Percentiles rank a stretch among this genome's conserved stretches.
phyloP scores from a whole-genome alignment of 2,329 filamentous ascomycete species.

The Penicillium sclerotigenum region DNA sequence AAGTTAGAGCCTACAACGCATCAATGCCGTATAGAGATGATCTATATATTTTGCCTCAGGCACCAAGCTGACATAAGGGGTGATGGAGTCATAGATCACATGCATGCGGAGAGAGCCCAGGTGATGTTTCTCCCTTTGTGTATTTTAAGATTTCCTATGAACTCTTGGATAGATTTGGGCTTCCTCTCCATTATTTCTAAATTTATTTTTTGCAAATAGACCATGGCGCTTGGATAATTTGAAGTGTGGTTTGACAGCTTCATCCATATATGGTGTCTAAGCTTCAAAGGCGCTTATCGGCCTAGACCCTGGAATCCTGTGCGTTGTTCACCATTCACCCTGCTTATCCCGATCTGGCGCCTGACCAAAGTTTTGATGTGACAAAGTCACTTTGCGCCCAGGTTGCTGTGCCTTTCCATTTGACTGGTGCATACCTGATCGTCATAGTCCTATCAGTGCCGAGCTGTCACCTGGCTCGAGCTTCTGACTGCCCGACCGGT shows the following conservation, averaged over 20 bases:
- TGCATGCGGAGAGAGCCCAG: constrained; percentile 1
- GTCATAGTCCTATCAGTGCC: constrained; percentile 17
- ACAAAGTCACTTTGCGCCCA: constrained; percentile 12
- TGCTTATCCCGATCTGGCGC: not conserved
- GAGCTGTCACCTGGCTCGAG: constrained; percentile 22
- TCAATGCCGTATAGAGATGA: not conserved
- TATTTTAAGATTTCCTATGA: not conserved
- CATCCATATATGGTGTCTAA: not conserved
- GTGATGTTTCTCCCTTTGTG: constrained; percentile 2
- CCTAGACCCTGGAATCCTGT: constrained; percentile 4
- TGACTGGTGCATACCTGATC: constrained; percentile 10
- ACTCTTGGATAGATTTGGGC: not conserved
- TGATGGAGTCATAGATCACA: constrained; percentile 4
- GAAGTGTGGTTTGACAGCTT: constrained; percentile 1
- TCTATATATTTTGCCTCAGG: not conserved
- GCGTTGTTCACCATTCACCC: constrained; percentile 1
- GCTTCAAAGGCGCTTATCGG: constrained; percentile 13
- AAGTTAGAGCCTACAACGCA: not conserved
- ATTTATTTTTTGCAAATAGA: not conserved
- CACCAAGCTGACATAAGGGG: not conserved
- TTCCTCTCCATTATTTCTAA: not conserved
- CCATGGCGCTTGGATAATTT: constrained; percentile 2
- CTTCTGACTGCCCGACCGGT: constrained; percentile 11
- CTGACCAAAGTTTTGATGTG: constrained; percentile 18
- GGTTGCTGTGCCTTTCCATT: constrained; percentile 12